These are phyloP conservation scores for Astrothelium subdiscretum DNA, from an alignment of 495 filamentous ascomycete genomes.

Conservation along the genomic window DNA sequence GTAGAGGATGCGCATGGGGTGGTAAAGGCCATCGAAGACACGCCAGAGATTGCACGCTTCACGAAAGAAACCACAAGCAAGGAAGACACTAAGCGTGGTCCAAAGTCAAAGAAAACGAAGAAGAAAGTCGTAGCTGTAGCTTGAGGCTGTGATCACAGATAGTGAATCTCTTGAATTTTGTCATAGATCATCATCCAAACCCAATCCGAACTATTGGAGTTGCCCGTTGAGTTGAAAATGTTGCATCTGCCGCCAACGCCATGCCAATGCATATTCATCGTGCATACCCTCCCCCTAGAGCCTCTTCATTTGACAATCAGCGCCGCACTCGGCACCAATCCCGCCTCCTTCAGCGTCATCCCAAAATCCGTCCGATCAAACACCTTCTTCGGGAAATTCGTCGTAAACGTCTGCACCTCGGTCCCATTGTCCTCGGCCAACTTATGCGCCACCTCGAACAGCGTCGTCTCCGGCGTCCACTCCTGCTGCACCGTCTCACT, in stretches of 20 bases:
- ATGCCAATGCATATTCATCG: neutral
- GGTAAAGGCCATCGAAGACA: conserved; percentile 1
- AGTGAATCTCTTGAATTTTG: neutral
- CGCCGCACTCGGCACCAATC: conserved; percentile 76
- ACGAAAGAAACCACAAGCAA: conserved; percentile 26
- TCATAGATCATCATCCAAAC: neutral
- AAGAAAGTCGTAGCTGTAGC: conserved; percentile 12
- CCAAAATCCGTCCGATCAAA: conserved; percentile 74
- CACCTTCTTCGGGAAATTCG: conserved; percentile 77
- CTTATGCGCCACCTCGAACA: conserved; percentile 82
- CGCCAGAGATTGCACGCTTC: conserved; percentile 4
- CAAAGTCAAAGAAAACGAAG: conserved; percentile 14
- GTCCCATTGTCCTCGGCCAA: conserved; percentile 52
- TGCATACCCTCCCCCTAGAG: neutral
- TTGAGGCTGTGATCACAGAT: neutral
- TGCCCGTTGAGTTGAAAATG: neutral
- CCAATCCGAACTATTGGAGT: neutral
- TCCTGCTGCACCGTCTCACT: conserved; percentile 69
- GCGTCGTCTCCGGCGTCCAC: conserved; percentile 70
- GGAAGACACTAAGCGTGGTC: conserved; percentile 1
- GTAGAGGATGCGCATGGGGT: neutral
- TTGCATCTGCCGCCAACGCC: neutral
- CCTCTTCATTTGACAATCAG: conserved; percentile 59
- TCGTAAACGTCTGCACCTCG: conserved; percentile 62
- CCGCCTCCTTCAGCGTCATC: conserved; percentile 84